These are phyloP conservation scores for Dipteronia sinensis DNA, from an alignment of 345 rosid species.

Conservation along the genomic window DNA sequence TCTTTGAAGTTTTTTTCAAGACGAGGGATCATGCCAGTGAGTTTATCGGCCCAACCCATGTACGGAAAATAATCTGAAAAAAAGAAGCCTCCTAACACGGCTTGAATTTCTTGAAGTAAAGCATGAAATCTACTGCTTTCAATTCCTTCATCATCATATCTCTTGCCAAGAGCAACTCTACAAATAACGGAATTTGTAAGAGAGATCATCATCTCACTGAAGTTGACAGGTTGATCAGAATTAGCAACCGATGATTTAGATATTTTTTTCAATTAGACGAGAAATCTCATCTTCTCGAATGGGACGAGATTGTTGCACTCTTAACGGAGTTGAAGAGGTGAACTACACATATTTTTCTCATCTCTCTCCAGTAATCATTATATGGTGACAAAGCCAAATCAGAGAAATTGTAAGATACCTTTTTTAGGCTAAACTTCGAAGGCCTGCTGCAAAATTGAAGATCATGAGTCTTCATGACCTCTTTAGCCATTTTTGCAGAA, in stretches of 20 bases:
- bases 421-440: no score
- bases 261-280: conserved; percentile 28
- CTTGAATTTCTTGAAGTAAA: conserved; percentile 32
- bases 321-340: conserved; percentile 32
- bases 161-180: conserved; percentile 46
- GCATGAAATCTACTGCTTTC: conserved; percentile 28
- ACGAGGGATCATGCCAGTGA: no score
- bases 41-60: no score
- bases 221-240: conserved; percentile 22
- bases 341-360: no score
- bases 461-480: no score
- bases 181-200: conserved; percentile 32
- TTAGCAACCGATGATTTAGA: conserved; percentile 13
- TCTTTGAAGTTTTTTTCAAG: no score
- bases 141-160: conserved; percentile 30
- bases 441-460: no score
- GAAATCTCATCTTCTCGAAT: conserved; percentile 44
- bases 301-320: conserved; percentile 34
- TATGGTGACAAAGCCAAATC: no score
- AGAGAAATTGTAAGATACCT: no score
- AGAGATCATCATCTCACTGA: conserved; percentile 27
- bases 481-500: no score
- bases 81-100: conserved; percentile 36
- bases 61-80: no score
- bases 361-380: no score